Base-by-base conservation (phyloP, 257 asterid species). In the Coffea canephora region DNA sequence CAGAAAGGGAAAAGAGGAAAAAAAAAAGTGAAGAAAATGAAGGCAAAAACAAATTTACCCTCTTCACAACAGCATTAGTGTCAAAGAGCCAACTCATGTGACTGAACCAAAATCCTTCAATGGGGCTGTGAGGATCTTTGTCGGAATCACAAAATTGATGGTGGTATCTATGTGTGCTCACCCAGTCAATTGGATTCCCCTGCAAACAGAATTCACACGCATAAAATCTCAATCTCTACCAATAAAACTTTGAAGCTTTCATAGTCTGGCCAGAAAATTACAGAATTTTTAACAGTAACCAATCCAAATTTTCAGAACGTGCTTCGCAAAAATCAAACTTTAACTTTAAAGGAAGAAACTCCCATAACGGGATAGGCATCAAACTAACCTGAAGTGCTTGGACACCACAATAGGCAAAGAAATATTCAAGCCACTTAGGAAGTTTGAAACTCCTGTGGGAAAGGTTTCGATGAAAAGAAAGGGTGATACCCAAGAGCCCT, bases 121-220 rank as follows among this genome's bases (percentile, higher is more conserved):
- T 59, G 31, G 98, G 98, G 77, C 93, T 94, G 79, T 92, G 98
- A 61, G 98, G 97, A 54, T 93, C 96, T 73, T 55, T 93, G 1
- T 87, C 91, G 62, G 98, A 81, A 77, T 92, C 98, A 87, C 95
- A 88, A 79, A 84, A 94, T 70, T 94, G 95, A 80, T 94, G 97
- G 85, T 94, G 98, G 87, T 85, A 88, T 77, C 98, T 89, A 59
- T 92, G 98, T 71, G 94, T 94, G 78, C 97, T 92, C 89, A 94
- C 98, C 96, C 98, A 94, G 34, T 89, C 91, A 77, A 92, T 91
- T 76, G 98, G 98, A 79, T 79, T 81, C 31, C 98, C 96, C 97
- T 92, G 75, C 69, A 79, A 49, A 13, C 16, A 1, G 76, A 14
- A 67, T 41, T 1, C 19, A 48, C 66, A 48, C 18, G 45, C 61